These are phyloP conservation scores for Metschnikowia dekortorum DNA, from an alignment of 805 yeast genomes.

Conservation along the genomic window DNA sequence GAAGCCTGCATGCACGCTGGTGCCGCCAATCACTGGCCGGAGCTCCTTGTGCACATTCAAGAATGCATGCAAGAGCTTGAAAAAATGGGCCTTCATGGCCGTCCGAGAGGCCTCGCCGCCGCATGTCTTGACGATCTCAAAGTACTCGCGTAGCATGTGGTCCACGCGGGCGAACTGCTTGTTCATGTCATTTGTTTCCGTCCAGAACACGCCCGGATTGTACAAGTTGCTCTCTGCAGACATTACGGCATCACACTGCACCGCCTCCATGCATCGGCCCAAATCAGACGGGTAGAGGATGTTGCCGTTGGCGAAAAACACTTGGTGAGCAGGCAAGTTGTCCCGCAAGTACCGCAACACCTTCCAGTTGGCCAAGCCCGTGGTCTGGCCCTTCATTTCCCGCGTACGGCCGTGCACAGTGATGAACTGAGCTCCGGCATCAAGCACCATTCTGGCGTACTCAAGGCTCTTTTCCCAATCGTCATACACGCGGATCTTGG, in stretches of 20 bases:
- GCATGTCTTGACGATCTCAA: slow-evolving; percentile 65
- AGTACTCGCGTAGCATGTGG: slow-evolving; percentile 75
- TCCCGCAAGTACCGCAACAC: slow-evolving; percentile 70
- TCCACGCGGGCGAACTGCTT: slow-evolving; percentile 84
- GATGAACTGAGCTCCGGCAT: slow-evolving; percentile 92
- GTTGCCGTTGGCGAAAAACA: slow-evolving; percentile 92
- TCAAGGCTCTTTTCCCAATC: slow-evolving; percentile 77
- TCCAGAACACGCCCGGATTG: slow-evolving; percentile 89
- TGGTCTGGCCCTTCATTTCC: slow-evolving; percentile 95
- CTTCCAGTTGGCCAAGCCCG: slow-evolving; percentile 95
- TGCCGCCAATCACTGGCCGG: slow-evolving; percentile 63
- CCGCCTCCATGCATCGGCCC: slow-evolving; percentile 56
- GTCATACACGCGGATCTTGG: slow-evolving; percentile 87
- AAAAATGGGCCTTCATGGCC: slow-evolving; percentile 90
- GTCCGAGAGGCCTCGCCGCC: slow-evolving; percentile 70
- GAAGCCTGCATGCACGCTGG: slow-evolving; percentile 35
- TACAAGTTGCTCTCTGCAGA: slow-evolving; percentile 93
- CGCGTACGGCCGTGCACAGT: slow-evolving; percentile 95
- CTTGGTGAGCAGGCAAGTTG: slow-evolving; percentile 72
- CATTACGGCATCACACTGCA: slow-evolving; percentile 89
- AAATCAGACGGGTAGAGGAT: slow-evolving; percentile 86
- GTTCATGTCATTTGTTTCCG: slow-evolving; percentile 46
- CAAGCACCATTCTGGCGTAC: slow-evolving; percentile 83
- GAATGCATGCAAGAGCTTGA: slow-evolving; percentile 80
- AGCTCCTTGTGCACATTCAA: slow-evolving; percentile 72